Evolutionary conservation across 2,329 filamentous ascomycete species (phyloP), one percentile per base, ranked within the genome.

Genomic region (Microdochium nivale): DNA sequence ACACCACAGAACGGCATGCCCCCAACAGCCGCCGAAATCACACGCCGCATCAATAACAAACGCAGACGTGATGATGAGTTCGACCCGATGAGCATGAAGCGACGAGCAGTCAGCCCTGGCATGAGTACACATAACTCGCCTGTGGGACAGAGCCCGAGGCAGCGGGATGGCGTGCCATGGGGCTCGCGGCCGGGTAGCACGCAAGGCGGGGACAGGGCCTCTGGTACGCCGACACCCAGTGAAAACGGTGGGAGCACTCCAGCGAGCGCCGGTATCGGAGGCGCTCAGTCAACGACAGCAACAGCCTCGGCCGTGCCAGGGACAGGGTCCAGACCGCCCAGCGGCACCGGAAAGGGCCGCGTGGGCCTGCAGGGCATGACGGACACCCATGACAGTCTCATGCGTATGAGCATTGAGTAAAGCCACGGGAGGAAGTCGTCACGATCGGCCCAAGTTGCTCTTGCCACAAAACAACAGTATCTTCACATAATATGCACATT

Each of bases 321-420:
- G 37, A 25, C 11, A 37, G 73, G 50, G 66, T 68, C 37, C 70
- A 78, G 77, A 52, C 75, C 79, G 11, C 67, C 73, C 59, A 72
- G 75, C 58, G 60, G 73, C 49, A 72, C 77, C 59, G 40, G 40
- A 13, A 79, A 77, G 65, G 85, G 75, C 56, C 69, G 88, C 32
- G 76, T 95, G 14, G 90, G 90, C 9, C 78, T 95, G 59, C 91
- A 96, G 69, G 90, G 91, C 1, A 96, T 97, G 91, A 87, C 82
- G 19, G 92, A 96, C 68, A 92, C 92, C n/a, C 90, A 90, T 65
- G 92, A 96, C 66, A 88, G 90, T 1, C 77, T 96, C 57, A 96
- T 96, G 86, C 90, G 92, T 61, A 94, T 97, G 88, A 96, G 88
- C 67, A 96, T 96, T 62, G 91, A 96, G 67, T 96, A 72, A 30